Evolutionary conservation across 768 basidiomycete species (phyloP).

Genomic region (Paxillus ammoniavirescens): DNA sequence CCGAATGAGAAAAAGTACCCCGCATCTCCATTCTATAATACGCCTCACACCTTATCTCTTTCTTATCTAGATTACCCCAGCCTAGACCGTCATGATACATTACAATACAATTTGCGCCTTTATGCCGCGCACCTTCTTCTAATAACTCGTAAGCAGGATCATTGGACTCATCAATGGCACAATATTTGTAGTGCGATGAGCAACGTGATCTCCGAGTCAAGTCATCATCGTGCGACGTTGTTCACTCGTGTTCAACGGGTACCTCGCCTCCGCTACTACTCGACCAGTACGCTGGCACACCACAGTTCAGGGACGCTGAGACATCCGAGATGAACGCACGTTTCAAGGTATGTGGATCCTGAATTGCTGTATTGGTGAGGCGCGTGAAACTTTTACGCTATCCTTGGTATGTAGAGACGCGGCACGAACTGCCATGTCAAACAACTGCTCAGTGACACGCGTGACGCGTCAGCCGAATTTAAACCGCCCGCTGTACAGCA

Average conservation of each 20-base stretch:
- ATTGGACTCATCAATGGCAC: too few species aligned
- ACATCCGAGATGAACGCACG: background rate
- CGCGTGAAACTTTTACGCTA: background rate
- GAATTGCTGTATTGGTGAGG: background rate
- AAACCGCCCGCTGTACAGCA: too few species aligned
- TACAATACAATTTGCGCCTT: constrained; percentile 2
- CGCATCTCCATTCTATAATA: constrained; percentile 13
- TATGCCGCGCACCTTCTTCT: background rate
- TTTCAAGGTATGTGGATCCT: background rate
- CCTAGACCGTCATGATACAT: constrained; percentile 13
- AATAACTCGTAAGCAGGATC: too few species aligned
- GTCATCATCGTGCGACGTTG: too few species aligned
- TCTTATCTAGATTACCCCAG: constrained; percentile 29
- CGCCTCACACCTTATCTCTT: constrained; percentile 17
- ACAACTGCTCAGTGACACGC: too few species aligned
- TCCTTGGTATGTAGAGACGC: background rate
- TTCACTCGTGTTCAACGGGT: too few species aligned
- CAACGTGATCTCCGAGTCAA: too few species aligned
- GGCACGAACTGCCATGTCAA: background rate
- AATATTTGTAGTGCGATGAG: too few species aligned
- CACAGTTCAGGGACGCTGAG: too few species aligned
- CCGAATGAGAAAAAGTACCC: constrained; percentile 15
- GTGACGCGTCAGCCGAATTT: background rate
- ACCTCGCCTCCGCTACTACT: too few species aligned
- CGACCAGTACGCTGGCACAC: too few species aligned